Evolutionary conservation across 768 basidiomycete species (phyloP).

Genomic region (Calocera viscosa): DNA sequence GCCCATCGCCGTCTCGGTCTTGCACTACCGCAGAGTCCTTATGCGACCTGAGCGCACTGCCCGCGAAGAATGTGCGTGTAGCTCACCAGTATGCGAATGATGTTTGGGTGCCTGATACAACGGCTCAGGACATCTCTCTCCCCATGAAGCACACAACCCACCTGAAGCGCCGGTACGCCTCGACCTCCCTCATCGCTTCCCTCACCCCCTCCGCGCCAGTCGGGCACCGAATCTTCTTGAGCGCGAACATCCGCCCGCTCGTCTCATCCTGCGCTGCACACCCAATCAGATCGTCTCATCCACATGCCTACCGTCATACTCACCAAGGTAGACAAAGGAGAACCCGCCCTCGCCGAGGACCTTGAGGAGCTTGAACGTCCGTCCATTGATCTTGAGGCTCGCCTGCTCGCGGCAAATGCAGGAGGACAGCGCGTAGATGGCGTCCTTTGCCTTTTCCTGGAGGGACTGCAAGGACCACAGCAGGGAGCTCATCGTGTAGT

Average conservation of each 20-base stretch:
- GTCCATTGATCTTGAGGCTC: conserved; percentile 88
- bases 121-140: not conserved
- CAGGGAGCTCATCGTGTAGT: not conserved
- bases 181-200: conserved; percentile 78
- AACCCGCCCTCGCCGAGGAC: conserved; percentile 95
- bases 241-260: conserved; percentile 83
- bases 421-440: conserved; percentile 66
- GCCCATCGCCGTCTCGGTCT: conserved; percentile 83
- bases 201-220: conserved; percentile 77
- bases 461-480: conserved; percentile 36
- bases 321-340: conserved; percentile 66
- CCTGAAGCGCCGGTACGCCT: conserved; percentile 92
- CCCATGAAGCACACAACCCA: conserved; percentile 30
- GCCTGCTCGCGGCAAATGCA: conserved; percentile 72
- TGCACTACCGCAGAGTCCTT: conserved; percentile 91
- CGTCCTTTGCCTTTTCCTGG: conserved; percentile 69
- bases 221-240: conserved; percentile 94
- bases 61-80: no score
- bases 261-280: conserved; percentile 58
- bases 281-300: not conserved
- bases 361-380: conserved; percentile 83
- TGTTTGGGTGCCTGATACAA: conserved; percentile 70
- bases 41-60: conserved; percentile 10
- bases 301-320: not conserved
- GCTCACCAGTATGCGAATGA: conserved; percentile 81